A percentile compares a stretch with the other conserved stretches of the same genome.
phyloP scores from a whole-genome alignment of 768 basidiomycete species.

The Hysterangium stoloniferum region DNA sequence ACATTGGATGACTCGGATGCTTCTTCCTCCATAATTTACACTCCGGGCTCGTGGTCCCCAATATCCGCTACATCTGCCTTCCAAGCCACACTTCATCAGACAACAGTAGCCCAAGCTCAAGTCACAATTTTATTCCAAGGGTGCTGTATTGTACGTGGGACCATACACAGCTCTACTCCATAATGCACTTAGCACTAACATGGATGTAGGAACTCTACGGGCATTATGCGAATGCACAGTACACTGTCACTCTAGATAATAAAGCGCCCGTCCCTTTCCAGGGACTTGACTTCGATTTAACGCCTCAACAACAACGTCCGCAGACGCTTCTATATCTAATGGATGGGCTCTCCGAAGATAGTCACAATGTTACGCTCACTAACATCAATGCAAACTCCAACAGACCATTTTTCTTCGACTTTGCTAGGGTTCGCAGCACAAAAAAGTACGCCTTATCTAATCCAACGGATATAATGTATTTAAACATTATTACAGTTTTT shows the following conservation, averaged over 20 bases:
- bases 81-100: slow-evolving; percentile 7
- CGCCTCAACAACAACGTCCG: slow-evolving; percentile 3
- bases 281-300: slow-evolving; percentile 1
- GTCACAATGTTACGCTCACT: slow-evolving; percentile 4
- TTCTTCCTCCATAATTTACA: neutral
- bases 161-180: slow-evolving; percentile 27
- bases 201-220: slow-evolving; percentile 14
- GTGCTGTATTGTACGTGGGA: slow-evolving; percentile 12
- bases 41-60: neutral
- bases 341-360: slow-evolving; percentile 2
- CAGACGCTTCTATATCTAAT: slow-evolving; percentile 8
- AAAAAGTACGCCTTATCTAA: slow-evolving; percentile 2
- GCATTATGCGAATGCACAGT: slow-evolving; percentile 8
- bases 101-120: neutral
- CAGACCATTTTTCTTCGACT: slow-evolving; percentile 7
- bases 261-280: neutral
- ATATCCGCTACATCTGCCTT: slow-evolving; percentile 4
- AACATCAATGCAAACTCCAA: slow-evolving; percentile 6
- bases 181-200: slow-evolving; percentile 25
- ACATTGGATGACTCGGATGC: slow-evolving; percentile 3
- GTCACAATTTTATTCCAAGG: slow-evolving; percentile 4
- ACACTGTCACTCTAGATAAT: neutral
- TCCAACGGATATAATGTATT: too few relatives aligned
- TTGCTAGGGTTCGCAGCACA: slow-evolving; percentile 2
- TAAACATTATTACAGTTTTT: neutral